These are phyloP conservation scores for Termitomyces sp. DNA, from an alignment of 768 basidiomycete genomes.

Conservation along the genomic window DNA sequence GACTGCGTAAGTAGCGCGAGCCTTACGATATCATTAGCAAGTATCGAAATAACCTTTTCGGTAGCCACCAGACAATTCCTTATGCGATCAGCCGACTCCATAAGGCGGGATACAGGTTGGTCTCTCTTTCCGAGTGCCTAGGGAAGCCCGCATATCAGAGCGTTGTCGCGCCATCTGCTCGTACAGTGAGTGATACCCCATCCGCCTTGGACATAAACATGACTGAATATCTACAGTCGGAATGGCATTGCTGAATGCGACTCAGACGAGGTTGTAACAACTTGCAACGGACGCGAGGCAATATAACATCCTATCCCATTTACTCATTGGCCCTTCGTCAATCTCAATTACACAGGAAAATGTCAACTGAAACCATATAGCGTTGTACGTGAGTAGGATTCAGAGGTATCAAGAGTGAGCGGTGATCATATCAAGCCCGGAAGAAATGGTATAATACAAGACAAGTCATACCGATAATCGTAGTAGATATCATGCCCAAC, in stretches of 20 bases:
- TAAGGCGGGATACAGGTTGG: constrained; percentile 37
- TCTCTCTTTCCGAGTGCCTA: constrained; percentile 40
- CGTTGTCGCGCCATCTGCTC: constrained; percentile 23
- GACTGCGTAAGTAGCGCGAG: constrained; percentile 17
- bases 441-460: neutral
- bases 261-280: neutral
- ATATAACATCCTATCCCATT: too few species aligned
- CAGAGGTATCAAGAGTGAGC: too few species aligned
- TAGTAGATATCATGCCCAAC: neutral
- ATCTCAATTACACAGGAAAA: too few species aligned
- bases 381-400: neutral
- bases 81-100: constrained; percentile 34
- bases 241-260: constrained; percentile 9
- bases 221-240: neutral
- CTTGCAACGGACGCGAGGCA: neutral
- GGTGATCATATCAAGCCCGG: neutral
- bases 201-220: neutral
- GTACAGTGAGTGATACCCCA: constrained; percentile 24
- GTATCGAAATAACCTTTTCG: neutral
- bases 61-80: constrained; percentile 31
- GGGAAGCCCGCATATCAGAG: constrained; percentile 33
- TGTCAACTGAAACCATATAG: too few species aligned
- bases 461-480: neutral
- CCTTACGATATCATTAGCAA: neutral
- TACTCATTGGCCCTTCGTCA: neutral